These are phyloP conservation scores for Biscogniauxia sp. DNA, from an alignment of 2,329 filamentous ascomycete species.

Conservation along the genomic window DNA sequence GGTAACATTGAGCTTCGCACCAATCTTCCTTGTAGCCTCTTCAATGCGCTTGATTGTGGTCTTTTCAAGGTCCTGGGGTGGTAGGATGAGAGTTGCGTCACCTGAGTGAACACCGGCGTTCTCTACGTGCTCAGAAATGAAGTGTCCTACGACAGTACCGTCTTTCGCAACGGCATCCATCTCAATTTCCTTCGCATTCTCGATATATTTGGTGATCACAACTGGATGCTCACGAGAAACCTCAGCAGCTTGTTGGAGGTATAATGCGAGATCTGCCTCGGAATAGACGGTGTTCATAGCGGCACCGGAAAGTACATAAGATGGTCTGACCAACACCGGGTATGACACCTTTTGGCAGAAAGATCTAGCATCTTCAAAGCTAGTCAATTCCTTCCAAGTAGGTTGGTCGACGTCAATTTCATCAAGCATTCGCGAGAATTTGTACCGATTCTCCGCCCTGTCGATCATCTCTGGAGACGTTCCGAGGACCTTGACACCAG, in stretches of 20 bases:
- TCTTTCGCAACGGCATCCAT: slow-evolving; percentile 97
- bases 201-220: slow-evolving; percentile 99
- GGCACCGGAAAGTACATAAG: slow-evolving; percentile 93
- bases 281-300: slow-evolving; percentile 99
- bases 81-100: slow-evolving; percentile 91
- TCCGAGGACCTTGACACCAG: slow-evolving; percentile 88
- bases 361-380: slow-evolving; percentile 80
- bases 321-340: slow-evolving; percentile 90
- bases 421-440: slow-evolving; percentile 98
- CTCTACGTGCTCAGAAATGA: slow-evolving; percentile 98
- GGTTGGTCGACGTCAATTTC: slow-evolving; percentile 93
- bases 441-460: slow-evolving; percentile 94
- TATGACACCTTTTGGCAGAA: slow-evolving; percentile 91
- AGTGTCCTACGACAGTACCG: slow-evolving; percentile 88
- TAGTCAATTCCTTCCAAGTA: slow-evolving; percentile 96
- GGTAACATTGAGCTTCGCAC: slow-evolving; percentile 88
- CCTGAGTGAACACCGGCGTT: slow-evolving; percentile 98
- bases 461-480: slow-evolving; percentile 99
- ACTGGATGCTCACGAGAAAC: slow-evolving; percentile 95
- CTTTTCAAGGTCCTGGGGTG: slow-evolving; percentile 85
- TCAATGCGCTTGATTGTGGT: slow-evolving; percentile 90
- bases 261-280: slow-evolving; percentile 83
- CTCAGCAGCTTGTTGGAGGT: slow-evolving; percentile 85
- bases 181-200: slow-evolving; percentile 98
- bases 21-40: slow-evolving; percentile 94